Percentiles rank a stretch among this genome's conserved stretches.
Conservation (phyloP, 495 filamentous ascomycete genomes). For the Aspergillus sparsus region DNA sequence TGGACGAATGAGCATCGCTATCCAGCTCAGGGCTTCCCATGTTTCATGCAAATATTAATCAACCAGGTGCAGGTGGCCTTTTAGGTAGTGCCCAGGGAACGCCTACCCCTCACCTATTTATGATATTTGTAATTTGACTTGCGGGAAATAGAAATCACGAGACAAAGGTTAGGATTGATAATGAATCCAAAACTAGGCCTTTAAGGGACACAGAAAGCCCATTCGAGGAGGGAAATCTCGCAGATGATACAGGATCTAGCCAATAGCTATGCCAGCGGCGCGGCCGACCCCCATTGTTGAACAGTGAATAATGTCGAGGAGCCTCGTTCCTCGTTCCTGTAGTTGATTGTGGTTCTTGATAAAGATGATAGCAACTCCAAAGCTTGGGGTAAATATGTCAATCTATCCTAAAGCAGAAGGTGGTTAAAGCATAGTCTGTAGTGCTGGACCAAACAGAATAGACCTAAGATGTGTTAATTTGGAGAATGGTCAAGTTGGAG, state of each 20-base stretch:
- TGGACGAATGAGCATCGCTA: conserved; percentile 1
- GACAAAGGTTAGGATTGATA: too few species aligned
- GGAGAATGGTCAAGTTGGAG: background rate
- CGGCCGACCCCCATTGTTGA: conserved; percentile 7
- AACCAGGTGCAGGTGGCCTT: too few species aligned
- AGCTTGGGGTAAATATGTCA: background rate
- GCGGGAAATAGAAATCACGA: too few species aligned
- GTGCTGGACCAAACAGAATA: background rate
- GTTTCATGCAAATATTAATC: background rate
- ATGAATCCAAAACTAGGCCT: background rate
- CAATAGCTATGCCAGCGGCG: background rate
- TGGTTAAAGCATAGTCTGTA: background rate
- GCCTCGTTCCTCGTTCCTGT: too few species aligned
- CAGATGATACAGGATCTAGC: background rate
- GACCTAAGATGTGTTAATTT: background rate
- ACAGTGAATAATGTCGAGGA: background rate
- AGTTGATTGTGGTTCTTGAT: background rate
- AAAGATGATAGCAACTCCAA: conserved; percentile 1
- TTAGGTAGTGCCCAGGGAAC: too few species aligned
- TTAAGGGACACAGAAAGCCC: background rate
- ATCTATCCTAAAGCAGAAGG: conserved; percentile 10
- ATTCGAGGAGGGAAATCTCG: background rate
- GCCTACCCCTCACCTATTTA: too few species aligned
- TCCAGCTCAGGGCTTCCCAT: conserved; percentile 15
- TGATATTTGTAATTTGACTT: too few species aligned